Percentiles rank a stretch among this genome's conserved stretches.
Evolutionary conservation across 1,284 basidiomycete genomes (phyloP).

Genomic region (Ustilago trichophora): DNA sequence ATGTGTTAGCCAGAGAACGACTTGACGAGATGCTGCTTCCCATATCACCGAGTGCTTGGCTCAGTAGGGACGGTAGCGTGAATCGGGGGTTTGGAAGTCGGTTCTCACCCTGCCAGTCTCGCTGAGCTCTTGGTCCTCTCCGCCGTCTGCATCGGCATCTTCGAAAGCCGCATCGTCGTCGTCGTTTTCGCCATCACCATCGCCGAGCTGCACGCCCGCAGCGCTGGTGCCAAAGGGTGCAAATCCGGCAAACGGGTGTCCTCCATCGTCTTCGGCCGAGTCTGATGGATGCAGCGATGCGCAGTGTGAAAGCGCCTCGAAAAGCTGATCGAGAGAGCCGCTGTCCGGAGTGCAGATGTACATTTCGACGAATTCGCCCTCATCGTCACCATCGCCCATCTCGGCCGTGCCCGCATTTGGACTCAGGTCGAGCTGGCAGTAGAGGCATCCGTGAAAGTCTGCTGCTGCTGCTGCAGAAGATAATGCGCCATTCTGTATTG

Average conservation of each 20-base stretch:
- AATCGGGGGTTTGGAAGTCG: constrained; percentile 79
- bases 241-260: constrained; percentile 59
- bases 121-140: constrained; percentile 72
- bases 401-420: constrained; percentile 26
- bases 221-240: constrained; percentile 58
- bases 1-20: constrained; percentile 21
- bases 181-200: constrained; percentile 69
- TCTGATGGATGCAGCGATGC: constrained; percentile 82
- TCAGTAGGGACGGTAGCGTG: constrained; percentile 84
- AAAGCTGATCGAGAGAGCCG: constrained; percentile 80
- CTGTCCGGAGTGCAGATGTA: constrained; percentile 51
- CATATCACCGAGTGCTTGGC: not conserved
- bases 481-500: constrained; percentile 1
- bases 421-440: constrained; percentile 63
- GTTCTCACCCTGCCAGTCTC: constrained; percentile 92
- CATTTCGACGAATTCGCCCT: constrained; percentile 50
- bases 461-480: constrained; percentile 2
- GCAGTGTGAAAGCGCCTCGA: constrained; percentile 85
- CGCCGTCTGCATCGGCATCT: constrained; percentile 67
- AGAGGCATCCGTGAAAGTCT: constrained; percentile 49
- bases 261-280: constrained; percentile 70
- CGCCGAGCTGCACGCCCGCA: constrained; percentile 62
- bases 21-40: too few relatives aligned
- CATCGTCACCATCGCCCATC: constrained; percentile 50
- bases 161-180: constrained; percentile 74